Percentiles rank a stretch among this genome's conserved stretches.
These are phyloP conservation scores for Isoetes taiwanensis DNA, from an alignment of 75 land plant species.

Conservation along the genomic window DNA sequence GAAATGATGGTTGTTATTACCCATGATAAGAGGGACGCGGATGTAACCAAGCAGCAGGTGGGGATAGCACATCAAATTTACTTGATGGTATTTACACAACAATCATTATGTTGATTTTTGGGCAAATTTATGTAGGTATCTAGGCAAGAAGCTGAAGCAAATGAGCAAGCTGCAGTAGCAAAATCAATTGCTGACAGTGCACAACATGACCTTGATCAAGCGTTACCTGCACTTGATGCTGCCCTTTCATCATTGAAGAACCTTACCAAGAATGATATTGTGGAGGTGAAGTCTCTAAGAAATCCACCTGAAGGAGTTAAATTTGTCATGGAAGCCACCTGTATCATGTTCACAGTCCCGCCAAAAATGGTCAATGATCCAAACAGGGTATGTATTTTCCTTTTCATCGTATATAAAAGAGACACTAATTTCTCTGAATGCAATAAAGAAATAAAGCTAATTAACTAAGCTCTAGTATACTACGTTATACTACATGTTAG, in stretches of 20 bases:
- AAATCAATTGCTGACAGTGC: conserved; percentile 34
- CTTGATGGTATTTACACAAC: too few relatives aligned
- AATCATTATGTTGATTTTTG: too few relatives aligned
- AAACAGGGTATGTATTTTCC: conserved; percentile 15
- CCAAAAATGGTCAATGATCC: conserved; percentile 31
- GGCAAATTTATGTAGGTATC: conserved; percentile 19
- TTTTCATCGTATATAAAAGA: too few relatives aligned
- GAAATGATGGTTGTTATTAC: conserved; percentile 25
- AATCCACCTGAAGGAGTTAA: conserved; percentile 35
- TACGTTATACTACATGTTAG: too few relatives aligned
- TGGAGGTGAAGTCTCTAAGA: conserved; percentile 27
- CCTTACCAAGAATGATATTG: conserved; percentile 27
- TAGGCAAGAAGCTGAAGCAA: conserved; percentile 29
- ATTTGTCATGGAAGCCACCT: conserved; percentile 31
- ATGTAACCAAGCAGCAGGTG: conserved; percentile 22
- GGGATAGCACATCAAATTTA: too few relatives aligned
- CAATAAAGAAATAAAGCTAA: too few relatives aligned
- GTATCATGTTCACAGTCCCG: conserved; percentile 21
- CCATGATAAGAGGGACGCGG: conserved; percentile 20
- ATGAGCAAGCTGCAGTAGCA: conserved; percentile 22
- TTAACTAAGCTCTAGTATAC: too few relatives aligned
- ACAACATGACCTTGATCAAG: conserved; percentile 26
- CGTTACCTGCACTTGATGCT: conserved; percentile 27
- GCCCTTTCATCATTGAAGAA: conserved; percentile 22
- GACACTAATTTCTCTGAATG: too few relatives aligned